Evolutionary conservation across 257 asterid genomes (phyloP), one percentile per base, ranked within the genome.

Genomic region (Eustoma russellianum): DNA sequence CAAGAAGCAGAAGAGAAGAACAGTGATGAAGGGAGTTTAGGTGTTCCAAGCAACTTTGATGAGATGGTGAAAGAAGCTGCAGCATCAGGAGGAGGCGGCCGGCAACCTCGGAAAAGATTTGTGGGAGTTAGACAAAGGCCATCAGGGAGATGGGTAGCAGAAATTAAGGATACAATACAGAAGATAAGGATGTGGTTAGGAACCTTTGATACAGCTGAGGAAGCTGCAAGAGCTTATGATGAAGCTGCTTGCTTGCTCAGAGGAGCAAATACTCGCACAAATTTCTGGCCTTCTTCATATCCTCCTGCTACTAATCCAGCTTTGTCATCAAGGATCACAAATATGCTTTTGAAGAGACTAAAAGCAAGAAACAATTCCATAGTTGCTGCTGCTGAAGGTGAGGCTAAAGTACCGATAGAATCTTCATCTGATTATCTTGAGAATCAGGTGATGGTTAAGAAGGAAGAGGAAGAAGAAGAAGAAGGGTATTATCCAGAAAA

Each of bases 161-260:
- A 84, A 77, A 84, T 84, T 14, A 84, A 84, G 57, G 90, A 84
- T 56, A 84, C 94, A 17, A 84, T 79, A 46, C 94, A 84, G 38
- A 81, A 84, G 65, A 84, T 84, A 46, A 71, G 94, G 50, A 87
- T 84, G 66, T 84, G 91, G 94, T 38, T 84, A 7, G 94, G 94
- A 14, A 81, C 94, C 3, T 83, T 83, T 17, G 90, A 83, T 77
- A 83, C 94, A 3, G 89, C 94, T 2, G 94, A 83, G 57, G 94
- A 80, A 64, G 94, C 94, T 0, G 94, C 94, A 18, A 71, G 86
- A 65, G 90, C 90, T 12, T 83, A 83, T 16, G 94, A 83, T 43
- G 94, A 83, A 66, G 73, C 73, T 19, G 97, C 93, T 11, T 88
- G 93, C 60, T 69, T 88, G 68, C 97, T 88, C n/a, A 83, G 97